Evolutionary conservation across 495 filamentous ascomycete genomes (phyloP).

Genomic region (Clavariopsis aquatica): DNA sequence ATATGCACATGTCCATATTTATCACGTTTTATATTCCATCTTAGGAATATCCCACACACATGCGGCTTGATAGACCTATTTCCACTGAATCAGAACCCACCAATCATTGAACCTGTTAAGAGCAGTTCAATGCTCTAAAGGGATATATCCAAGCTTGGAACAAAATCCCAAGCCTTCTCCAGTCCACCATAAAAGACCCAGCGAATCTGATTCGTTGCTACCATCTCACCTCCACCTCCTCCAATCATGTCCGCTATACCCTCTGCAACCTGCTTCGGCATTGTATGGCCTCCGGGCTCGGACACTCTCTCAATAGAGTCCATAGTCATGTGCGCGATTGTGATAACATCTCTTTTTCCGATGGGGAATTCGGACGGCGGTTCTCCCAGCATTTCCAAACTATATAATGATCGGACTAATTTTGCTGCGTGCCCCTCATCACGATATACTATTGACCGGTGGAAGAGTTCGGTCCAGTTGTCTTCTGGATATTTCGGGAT

Average conservation of each 20-base stretch:
- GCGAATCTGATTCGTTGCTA: not conserved
- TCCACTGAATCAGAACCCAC: too few species aligned
- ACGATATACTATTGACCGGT: not conserved
- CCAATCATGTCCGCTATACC: not conserved
- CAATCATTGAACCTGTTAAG: too few species aligned
- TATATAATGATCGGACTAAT: not conserved
- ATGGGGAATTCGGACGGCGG: not conserved
- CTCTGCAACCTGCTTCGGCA: slow-evolving; percentile 5
- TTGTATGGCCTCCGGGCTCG: not conserved
- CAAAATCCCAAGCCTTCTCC: not conserved
- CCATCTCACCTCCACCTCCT: slow-evolving; percentile 10
- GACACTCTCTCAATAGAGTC: not conserved
- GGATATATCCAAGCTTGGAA: slow-evolving; percentile 4
- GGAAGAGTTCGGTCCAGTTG: slow-evolving; percentile 3
- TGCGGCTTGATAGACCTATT: too few species aligned
- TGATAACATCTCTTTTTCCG: slow-evolving; percentile 1
- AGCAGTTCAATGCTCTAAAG: too few species aligned
- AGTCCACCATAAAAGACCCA: slow-evolving; percentile 7
- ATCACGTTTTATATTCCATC: too few species aligned
- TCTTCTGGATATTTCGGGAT: not conserved
- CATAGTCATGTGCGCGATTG: slow-evolving; percentile 3
- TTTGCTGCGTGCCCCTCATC: slow-evolving; percentile 8
- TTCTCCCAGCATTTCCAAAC: not conserved
- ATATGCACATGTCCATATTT: too few species aligned
- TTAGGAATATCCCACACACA: too few species aligned